Evolutionary conservation across 352 stramenopile species (phyloP).

Genomic region (Phytophthora sp.): DNA sequence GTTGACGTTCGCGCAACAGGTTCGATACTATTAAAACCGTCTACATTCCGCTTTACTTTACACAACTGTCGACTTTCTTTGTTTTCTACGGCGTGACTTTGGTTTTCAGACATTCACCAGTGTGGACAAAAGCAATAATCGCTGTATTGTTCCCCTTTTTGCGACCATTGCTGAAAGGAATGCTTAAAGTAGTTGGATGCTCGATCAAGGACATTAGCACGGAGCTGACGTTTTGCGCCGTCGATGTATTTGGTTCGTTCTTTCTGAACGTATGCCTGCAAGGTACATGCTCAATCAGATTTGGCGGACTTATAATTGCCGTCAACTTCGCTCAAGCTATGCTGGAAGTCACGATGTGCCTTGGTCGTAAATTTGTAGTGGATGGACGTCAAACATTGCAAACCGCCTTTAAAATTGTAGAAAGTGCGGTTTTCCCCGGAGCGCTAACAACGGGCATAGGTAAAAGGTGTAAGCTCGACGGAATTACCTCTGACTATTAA

Average conservation of each 20-base stretch:
- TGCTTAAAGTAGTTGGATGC: slow-evolving; percentile 11
- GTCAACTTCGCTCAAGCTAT: slow-evolving; percentile 12
- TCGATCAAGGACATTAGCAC: slow-evolving; percentile 31
- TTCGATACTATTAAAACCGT: not conserved
- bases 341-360: slow-evolving; percentile 16
- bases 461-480: not conserved
- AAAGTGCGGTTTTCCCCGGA: slow-evolving; percentile 14
- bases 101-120: slow-evolving; percentile 6
- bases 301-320: slow-evolving; percentile 7
- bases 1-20: not conserved
- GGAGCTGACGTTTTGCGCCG: slow-evolving; percentile 23
- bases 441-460: not conserved
- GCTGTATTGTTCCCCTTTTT: slow-evolving; percentile 17
- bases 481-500: not conserved
- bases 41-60: slow-evolving; percentile 16
- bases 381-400: slow-evolving; percentile 10
- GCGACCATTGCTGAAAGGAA: slow-evolving; percentile 17
- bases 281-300: slow-evolving; percentile 3
- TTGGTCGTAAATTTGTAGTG: slow-evolving; percentile 23
- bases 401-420: slow-evolving; percentile 31
- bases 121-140: slow-evolving; percentile 1
- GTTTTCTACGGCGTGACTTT: slow-evolving; percentile 22
- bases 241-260: slow-evolving; percentile 32
- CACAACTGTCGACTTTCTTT: slow-evolving; percentile 24
- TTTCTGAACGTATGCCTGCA: slow-evolving; percentile 38